A percentile compares a stretch with the other conserved stretches of the same genome.
Conservation (phyloP, 176 grass and related monocot genomes). For the Panicum miliaceum region DNA sequence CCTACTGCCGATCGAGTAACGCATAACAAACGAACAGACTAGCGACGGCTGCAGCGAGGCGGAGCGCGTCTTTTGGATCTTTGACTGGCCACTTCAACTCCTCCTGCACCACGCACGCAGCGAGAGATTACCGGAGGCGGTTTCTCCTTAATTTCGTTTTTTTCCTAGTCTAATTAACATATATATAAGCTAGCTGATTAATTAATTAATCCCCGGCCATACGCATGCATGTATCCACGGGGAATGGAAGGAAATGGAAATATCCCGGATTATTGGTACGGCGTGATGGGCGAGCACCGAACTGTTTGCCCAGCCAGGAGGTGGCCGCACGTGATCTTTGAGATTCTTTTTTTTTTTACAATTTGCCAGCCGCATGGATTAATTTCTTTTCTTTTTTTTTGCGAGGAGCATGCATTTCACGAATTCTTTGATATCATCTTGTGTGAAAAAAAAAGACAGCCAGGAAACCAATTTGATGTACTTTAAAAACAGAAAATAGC, state of each 20-base stretch:
- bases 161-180: neutral
- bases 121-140: neutral
- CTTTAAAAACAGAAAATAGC: too few species aligned
- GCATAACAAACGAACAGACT: slow-evolving; percentile 5
- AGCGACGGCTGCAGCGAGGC: neutral
- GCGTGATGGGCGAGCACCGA: neutral
- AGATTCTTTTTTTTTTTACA: neutral
- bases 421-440: neutral
- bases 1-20: neutral
- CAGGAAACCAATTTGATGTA: too few species aligned
- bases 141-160: neutral
- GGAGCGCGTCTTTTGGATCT: slow-evolving; percentile 32
- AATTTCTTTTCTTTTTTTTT: neutral
- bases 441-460: too few species aligned
- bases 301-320: neutral
- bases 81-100: slow-evolving; percentile 29
- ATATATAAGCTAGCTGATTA: neutral
- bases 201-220: neutral
- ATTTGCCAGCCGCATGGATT: neutral
- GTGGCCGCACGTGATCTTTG: neutral
- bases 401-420: neutral
- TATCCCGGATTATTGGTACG: slow-evolving; percentile 4
- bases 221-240: neutral
- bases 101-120: neutral
- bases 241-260: neutral